Percentiles rank a stretch among this genome's conserved stretches.
phyloP scores from a whole-genome alignment of 805 yeast genomes.

The Sugiyamaella americana region DNA sequence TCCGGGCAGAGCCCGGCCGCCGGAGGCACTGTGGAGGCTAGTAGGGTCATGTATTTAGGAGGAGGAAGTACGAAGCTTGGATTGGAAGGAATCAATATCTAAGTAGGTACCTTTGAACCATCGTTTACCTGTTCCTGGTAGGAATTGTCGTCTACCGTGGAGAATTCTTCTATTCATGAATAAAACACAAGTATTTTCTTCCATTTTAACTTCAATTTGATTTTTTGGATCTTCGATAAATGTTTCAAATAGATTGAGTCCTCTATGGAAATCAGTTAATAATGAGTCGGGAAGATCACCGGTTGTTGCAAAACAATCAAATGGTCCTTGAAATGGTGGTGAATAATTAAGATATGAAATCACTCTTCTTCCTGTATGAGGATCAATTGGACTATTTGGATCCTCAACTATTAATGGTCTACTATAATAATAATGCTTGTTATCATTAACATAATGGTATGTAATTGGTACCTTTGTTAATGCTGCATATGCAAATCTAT shows the following conservation, averaged over 20 bases:
- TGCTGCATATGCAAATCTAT: slow-evolving; percentile 59
- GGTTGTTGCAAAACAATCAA: slow-evolving; percentile 38
- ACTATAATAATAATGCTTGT: slow-evolving; percentile 53
- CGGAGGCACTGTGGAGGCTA: no score
- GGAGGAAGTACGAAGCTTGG: slow-evolving; percentile 38
- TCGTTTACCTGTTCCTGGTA: slow-evolving; percentile 44
- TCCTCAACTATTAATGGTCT: slow-evolving; percentile 61
- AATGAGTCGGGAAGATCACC: slow-evolving; percentile 34
- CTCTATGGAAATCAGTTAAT: slow-evolving; percentile 53
- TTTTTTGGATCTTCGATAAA: slow-evolving; percentile 48
- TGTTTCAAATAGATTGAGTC: slow-evolving; percentile 54
- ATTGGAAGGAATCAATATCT: slow-evolving; percentile 63
- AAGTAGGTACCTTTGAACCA: slow-evolving; percentile 75
- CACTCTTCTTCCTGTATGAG: slow-evolving; percentile 28
- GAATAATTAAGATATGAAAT: slow-evolving; percentile 64
- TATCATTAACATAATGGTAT: slow-evolving; percentile 59
- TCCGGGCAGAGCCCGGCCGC: no score
- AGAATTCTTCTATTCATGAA: slow-evolving; percentile 67
- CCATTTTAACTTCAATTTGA: slow-evolving; percentile 48
- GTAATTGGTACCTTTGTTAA: slow-evolving; percentile 58
- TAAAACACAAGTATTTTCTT: slow-evolving; percentile 56
- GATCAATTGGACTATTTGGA: slow-evolving; percentile 29
- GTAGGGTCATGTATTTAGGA: no score
- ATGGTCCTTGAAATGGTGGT: slow-evolving; percentile 81
- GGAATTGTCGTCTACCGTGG: slow-evolving; percentile 54